Evolutionary conservation across 345 rosid species (phyloP).

Genomic region (Dovyalis caffra): DNA sequence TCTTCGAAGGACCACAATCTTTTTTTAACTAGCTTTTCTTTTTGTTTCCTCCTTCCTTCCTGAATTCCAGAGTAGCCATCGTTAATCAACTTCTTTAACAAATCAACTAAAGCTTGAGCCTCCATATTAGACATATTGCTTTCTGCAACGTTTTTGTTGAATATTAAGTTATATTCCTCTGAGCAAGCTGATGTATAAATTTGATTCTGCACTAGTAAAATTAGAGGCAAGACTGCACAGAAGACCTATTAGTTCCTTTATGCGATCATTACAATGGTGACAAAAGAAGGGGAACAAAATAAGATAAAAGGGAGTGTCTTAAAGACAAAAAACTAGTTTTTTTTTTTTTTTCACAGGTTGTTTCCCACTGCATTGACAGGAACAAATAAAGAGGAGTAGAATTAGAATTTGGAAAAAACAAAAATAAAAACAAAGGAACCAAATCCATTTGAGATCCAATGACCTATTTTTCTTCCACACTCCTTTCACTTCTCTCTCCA

Average conservation of each 20-base stretch:
- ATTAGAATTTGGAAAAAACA: slow-evolving; percentile 9
- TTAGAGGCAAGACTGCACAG: background rate
- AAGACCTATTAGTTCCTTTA: background rate
- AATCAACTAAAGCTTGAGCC: background rate
- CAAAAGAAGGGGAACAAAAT: background rate
- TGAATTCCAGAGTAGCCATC: background rate
- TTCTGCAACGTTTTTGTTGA: background rate
- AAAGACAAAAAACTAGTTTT: slow-evolving; percentile 14
- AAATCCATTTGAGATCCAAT: slow-evolving; percentile 39
- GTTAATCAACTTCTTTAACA: background rate
- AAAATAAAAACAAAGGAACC: slow-evolving; percentile 28
- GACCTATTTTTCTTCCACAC: slow-evolving; percentile 10
- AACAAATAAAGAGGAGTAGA: slow-evolving; percentile 32
- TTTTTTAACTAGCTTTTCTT: background rate
- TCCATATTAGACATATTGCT: background rate
- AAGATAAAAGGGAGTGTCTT: background rate
- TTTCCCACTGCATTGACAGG: slow-evolving; percentile 55
- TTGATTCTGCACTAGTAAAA: background rate
- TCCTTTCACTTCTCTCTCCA: slow-evolving; percentile 21
- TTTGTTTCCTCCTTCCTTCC: background rate
- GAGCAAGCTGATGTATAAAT: background rate
- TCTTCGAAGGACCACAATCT: slow-evolving; percentile 23
- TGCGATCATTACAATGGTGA: background rate
- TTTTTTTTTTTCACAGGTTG: slow-evolving; percentile 30
- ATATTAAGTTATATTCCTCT: background rate